Evolutionary conservation across 805 yeast genomes (phyloP), one percentile per base, ranked within the genome.

Genomic region (Wickerhamiella dianesei): DNA sequence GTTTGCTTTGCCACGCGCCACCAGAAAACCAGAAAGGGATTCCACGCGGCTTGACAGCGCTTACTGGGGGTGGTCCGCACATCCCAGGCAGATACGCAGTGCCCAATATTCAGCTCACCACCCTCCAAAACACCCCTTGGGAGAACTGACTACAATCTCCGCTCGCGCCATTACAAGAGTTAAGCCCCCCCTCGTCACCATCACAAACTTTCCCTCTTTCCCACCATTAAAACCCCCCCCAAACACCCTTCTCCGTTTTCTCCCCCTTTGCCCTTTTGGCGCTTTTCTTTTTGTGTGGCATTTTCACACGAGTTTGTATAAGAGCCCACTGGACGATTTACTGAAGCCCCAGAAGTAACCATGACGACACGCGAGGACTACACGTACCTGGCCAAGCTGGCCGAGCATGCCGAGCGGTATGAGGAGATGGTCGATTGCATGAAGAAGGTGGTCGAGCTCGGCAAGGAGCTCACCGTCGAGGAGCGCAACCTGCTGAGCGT

Each of bases 321-420:
- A 9, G n/a, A 8, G n/a, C 40, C 40, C 9, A 13, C 40, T n/a
- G n/a, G n/a, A n/a, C n/a, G n/a, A n/a, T n/a, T 12, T 25, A 21
- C 41, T 19, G 21, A 39, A 5, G 16, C 41, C 25, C 41, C 8
- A 14, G 25, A 19, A 20, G 36, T 3, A 41, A 39, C 43, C 37
- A 56, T 56, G 59, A 47, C 59, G 13, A 76, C 89, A 64, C 94
- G 96, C 76, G 97, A 92, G 80, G 95, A 92, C 73, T 85, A 94
- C 64, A 95, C 92, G 61, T 89, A 88, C 72, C 80, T 89, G 66
- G 98, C 98, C 68, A 86, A 92, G 68, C 82, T 89, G 68, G 95
- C 97, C 65, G 97, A 89, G 74, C 98, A 92, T 75, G 97, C 98
- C 64, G 98, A 92, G 75, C 94, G 98, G 73, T 92, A 92, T 70